Evolutionary conservation across 2,329 filamentous ascomycete species (phyloP).

Genomic region (Zymoseptoria brevis): DNA sequence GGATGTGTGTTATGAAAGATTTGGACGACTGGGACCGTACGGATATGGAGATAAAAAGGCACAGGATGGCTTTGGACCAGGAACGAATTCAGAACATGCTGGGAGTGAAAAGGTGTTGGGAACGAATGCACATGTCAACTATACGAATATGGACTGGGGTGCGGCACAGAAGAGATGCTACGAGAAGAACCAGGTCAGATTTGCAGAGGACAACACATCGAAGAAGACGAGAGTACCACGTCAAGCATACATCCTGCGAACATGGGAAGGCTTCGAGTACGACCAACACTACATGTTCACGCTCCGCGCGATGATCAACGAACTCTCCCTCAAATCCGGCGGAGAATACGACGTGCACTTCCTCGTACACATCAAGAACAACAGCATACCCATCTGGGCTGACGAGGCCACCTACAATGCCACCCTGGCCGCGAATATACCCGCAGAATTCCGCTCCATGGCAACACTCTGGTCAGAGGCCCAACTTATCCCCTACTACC

Average conservation of each 20-base stretch:
- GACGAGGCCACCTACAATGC: conserved; percentile 60
- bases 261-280: conserved; percentile 77
- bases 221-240: conserved; percentile 42
- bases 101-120: conserved; percentile 41
- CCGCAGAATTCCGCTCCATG: conserved; percentile 79
- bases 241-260: conserved; percentile 76
- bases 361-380: conserved; percentile 76
- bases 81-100: conserved; percentile 32
- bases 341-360: conserved; percentile 83
- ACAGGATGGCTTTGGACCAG: conserved; percentile 42
- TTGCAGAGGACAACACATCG: conserved; percentile 28
- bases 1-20: conserved; percentile 45
- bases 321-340: conserved; percentile 71
- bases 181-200: conserved; percentile 43
- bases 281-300: conserved; percentile 71
- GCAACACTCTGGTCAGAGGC: conserved; percentile 89
- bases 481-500: conserved; percentile 86
- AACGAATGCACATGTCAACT: conserved; percentile 41
- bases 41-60: conserved; percentile 43
- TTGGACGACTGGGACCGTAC: conserved; percentile 43
- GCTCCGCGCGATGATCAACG: conserved; percentile 73
- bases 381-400: conserved; percentile 67
- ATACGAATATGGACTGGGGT: conserved; percentile 42
- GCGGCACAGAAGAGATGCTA: conserved; percentile 40
- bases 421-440: conserved; percentile 60